Percentiles rank a stretch among this genome's conserved stretches.
Evolutionary conservation across 2,329 filamentous ascomycete genomes (phyloP).

Genomic region (Xylariaceae sp.): DNA sequence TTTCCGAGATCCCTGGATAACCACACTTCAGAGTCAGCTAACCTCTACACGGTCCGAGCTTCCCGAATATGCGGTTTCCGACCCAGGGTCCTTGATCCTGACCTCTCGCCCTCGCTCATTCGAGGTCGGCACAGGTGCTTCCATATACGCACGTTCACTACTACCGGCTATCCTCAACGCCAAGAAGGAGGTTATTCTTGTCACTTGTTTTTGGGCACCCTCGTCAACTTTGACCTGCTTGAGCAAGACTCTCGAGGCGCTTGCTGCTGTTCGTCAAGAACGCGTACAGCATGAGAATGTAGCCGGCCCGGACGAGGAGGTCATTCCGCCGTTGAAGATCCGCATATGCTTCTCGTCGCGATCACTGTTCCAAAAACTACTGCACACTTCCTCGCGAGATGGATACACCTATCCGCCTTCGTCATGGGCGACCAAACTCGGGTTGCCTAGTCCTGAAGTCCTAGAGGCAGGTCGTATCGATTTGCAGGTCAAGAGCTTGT

Average conservation of each 20-base stretch:
- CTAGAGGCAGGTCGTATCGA: slow-evolving; percentile 58
- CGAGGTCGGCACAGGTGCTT: slow-evolving; percentile 53
- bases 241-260: slow-evolving; percentile 49
- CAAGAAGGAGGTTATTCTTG: slow-evolving; percentile 63
- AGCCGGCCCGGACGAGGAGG: slow-evolving; percentile 6
- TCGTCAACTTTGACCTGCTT: slow-evolving; percentile 59
- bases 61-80: slow-evolving; percentile 42
- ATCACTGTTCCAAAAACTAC: slow-evolving; percentile 68
- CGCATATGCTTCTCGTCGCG: slow-evolving; percentile 73
- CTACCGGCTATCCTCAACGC: slow-evolving; percentile 59
- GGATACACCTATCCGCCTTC: slow-evolving; percentile 59
- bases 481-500: slow-evolving; percentile 69
- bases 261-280: slow-evolving; percentile 47
- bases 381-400: slow-evolving; percentile 60
- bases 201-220: slow-evolving; percentile 78
- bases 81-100: slow-evolving; percentile 44
- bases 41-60: slow-evolving; percentile 22
- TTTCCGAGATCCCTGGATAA: slow-evolving; percentile 22
- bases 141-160: slow-evolving; percentile 51
- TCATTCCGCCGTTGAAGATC: slow-evolving; percentile 46
- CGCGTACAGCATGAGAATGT: slow-evolving; percentile 26
- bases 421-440: slow-evolving; percentile 58
- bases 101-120: slow-evolving; percentile 44
- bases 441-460: slow-evolving; percentile 52
- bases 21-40: slow-evolving; percentile 6